Evolutionary conservation across 352 stramenopile species (phyloP).

Genomic region (Phytopythium aichiense): DNA sequence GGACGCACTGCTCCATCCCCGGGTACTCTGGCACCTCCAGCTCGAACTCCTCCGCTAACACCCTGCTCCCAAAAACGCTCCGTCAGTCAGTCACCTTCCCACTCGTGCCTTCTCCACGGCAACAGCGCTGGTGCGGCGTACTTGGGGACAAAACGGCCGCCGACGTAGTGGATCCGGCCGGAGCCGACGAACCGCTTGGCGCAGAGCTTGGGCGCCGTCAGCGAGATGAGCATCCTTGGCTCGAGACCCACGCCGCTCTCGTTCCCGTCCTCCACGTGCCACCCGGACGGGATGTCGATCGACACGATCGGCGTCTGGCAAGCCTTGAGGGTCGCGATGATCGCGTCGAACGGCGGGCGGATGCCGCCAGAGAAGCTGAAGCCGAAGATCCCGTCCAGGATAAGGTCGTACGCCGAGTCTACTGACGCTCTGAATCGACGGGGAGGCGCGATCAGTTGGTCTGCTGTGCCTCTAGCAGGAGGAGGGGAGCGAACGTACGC

Average conservation of each 20-base stretch:
- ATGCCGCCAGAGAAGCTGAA: constrained; percentile 94
- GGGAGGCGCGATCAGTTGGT: background rate
- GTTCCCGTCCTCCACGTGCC: constrained; percentile 93
- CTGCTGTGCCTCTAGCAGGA: background rate
- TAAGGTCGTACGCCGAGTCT: constrained; percentile 78
- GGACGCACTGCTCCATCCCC: constrained; percentile 59
- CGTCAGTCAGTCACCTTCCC: constrained; percentile 1
- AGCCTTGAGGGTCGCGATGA: constrained; percentile 73
- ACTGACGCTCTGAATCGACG: constrained; percentile 27
- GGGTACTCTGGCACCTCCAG: constrained; percentile 60
- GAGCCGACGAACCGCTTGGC: constrained; percentile 84
- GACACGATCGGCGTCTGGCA: constrained; percentile 87
- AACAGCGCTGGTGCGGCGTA: constrained; percentile 13
- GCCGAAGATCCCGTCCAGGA: constrained; percentile 99
- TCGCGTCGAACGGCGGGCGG: constrained; percentile 87
- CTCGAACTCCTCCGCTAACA: constrained; percentile 54
- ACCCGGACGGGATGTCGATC: constrained; percentile 98
- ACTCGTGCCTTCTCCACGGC: background rate
- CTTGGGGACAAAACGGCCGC: constrained; percentile 94
- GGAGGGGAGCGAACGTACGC: constrained; percentile 21
- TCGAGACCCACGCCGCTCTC: constrained; percentile 72
- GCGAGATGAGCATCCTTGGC: constrained; percentile 94
- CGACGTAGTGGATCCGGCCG: constrained; percentile 91
- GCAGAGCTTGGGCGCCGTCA: constrained; percentile 97
- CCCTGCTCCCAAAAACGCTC: constrained; percentile 16